Evolutionary conservation across 805 yeast species (phyloP).

Genomic region (Myxozyma kluyveri): DNA sequence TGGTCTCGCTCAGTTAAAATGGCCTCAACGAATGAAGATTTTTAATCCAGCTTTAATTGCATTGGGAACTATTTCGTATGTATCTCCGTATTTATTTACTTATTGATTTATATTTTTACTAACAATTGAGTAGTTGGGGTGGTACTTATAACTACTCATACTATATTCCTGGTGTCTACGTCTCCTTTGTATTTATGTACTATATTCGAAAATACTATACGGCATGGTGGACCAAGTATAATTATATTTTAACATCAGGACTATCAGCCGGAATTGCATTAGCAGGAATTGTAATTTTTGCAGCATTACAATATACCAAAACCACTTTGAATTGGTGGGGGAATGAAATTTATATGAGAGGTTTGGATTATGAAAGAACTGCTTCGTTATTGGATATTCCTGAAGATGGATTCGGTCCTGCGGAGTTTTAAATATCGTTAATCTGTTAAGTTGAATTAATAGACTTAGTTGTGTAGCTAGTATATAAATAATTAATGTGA

Average conservation of each 20-base stretch:
- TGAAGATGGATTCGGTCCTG: slow-evolving; percentile 9
- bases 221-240: slow-evolving; percentile 74
- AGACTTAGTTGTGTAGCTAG: no score
- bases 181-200: slow-evolving; percentile 56
- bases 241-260: slow-evolving; percentile 63
- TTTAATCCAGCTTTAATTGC: slow-evolving; percentile 5
- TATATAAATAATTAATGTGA: no score
- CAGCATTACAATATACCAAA: slow-evolving; percentile 41
- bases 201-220: slow-evolving; percentile 53
- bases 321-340: slow-evolving; percentile 57
- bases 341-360: slow-evolving; percentile 37
- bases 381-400: slow-evolving; percentile 4
- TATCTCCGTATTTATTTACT: slow-evolving; percentile 8
- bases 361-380: slow-evolving; percentile 10
- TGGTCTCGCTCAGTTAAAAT: slow-evolving; percentile 5
- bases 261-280: slow-evolving; percentile 67
- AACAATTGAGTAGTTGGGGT: no score
- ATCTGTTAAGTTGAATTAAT: no score
- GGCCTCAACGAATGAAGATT: not conserved
- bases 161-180: slow-evolving; percentile 11
- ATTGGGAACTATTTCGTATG: slow-evolving; percentile 10
- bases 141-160: slow-evolving; percentile 11
- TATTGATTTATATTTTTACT: no score
- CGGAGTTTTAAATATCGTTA: no score
- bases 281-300: slow-evolving; percentile 56